Base-by-base conservation (phyloP, 2,329 filamentous ascomycete species). In the Calonectria hawksworthii region DNA sequence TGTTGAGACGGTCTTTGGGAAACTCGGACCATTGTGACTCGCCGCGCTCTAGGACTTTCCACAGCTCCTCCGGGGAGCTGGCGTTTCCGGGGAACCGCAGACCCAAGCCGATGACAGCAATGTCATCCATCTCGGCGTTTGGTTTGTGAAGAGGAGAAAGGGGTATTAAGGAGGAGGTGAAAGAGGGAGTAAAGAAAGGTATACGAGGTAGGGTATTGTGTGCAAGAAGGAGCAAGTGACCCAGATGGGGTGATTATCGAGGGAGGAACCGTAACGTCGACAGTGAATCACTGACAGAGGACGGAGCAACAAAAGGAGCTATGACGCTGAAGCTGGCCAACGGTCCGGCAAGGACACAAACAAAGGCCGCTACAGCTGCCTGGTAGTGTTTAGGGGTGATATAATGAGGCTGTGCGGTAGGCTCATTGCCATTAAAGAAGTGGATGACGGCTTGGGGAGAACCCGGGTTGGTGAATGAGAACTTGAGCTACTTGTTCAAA, bases 11-110 rank as follows among this genome's bases (percentile, higher is more conserved):
- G 13, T 87, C 84, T 9, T 83, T 77, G 0, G 89, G 88, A 23
- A 90, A 87, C 59, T 89, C 85, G 0, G 86, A 87, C 88, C 87
- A 90, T 23, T 88, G 88, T 34, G 86, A 88, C 38, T 86, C 83
- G 21, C 84, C 86, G 0, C 83, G 76, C 8, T 83, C 81, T 11
- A 90, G 77, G 76, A 90, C 86, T n/a, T 87, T 81, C 89, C 89
- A 91, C 0, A 91, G 84, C 7, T 82, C 78, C 44, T 87, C 84
- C 0, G 88, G 84, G 4, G 84, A 85, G 2, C 80, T 85, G 9
- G 88, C 88, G n/a, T 86, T 82, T 8, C 89, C 89, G 3, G 90
- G 89, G 59, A 91, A 90, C 8, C 88, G 85, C 47, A 89, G 86
- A 11, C 87, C 87, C 72, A 91, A 83, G 21, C 90, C 90, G 38